These are phyloP conservation scores for Dictyostelium capitatum DNA, from an alignment of 78 protist genomes.

Conservation along the genomic window DNA sequence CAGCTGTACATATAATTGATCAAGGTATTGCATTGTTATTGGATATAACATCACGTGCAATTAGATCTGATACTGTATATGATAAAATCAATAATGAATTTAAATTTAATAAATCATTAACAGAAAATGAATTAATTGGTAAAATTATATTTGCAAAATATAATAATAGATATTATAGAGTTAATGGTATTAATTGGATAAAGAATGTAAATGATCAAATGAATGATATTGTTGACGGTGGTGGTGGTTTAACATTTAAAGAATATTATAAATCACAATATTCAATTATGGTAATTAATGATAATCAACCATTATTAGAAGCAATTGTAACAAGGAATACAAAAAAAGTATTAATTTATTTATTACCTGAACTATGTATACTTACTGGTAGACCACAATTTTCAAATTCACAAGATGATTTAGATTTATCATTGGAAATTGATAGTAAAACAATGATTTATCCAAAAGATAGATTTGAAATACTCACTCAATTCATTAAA, in stretches of 20 bases:
- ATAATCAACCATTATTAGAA: slow-evolving; percentile 45
- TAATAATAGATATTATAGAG: slow-evolving; percentile 63
- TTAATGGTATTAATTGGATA: slow-evolving; percentile 23
- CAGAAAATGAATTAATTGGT: slow-evolving; percentile 4
- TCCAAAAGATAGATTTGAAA: slow-evolving; percentile 10
- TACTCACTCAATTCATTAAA: background rate
- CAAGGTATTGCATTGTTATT: slow-evolving; percentile 33
- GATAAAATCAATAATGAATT: slow-evolving; percentile 18
- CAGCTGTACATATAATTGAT: slow-evolving; percentile 10
- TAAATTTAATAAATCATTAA: background rate
- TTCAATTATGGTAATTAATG: background rate
- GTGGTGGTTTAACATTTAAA: background rate
- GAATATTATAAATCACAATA: slow-evolving; percentile 23
- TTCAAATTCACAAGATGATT: background rate
- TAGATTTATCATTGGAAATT: background rate
- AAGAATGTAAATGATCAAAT: background rate
- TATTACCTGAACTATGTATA: slow-evolving; percentile 52
- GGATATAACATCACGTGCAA: slow-evolving; percentile 28
- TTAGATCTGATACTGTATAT: background rate
- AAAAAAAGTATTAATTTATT: background rate
- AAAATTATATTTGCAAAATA: slow-evolving; percentile 25
- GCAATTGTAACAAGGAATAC: background rate
- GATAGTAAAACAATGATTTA: background rate
- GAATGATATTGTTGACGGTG: background rate
- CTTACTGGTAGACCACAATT: slow-evolving; percentile 32